Evolutionary conservation across 192 early-diverging fungal species (phyloP), one percentile per base, ranked within the genome.

Genomic region (Coemansia sp.): DNA sequence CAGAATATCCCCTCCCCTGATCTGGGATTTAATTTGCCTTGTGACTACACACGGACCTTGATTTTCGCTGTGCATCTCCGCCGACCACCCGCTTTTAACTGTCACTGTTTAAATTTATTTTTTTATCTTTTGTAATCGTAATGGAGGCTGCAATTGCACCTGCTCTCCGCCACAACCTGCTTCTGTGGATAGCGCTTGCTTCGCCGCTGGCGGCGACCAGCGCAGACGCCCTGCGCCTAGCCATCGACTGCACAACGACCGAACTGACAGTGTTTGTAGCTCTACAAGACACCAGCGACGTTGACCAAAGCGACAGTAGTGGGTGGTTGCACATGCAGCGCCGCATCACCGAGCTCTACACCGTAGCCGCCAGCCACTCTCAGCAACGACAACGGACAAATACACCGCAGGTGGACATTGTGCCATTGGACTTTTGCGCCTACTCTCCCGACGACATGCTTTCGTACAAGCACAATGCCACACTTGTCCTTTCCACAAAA

Each of bases 271-370:
- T 79, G 12, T 72, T 79, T 62, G 22, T 69, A 18, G 10, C 70
- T 8, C 52, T 79, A 4, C 27, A 34, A 27, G 40, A 60, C 14
- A 42, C 56, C 3, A 9, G 14, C 15, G 10, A 32, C n/a, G 34
- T 60, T 0, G 58, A 19, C 3, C 48, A 50, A n/a, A 26, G 12
- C 15, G 26, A 14, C 15, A 50, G 17, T 35, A 33, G 10, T 19
- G 76, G 76, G 4, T 79, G 76, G 76, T 54, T 63, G 52, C 65
- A 62, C 40, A 72, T 79, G 76, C 76, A 79, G 61, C 70, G 63
- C 15, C 76, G 70, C 9, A 42, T 79, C 8, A 65, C 76, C 17
- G 76, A 79, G 48, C 62, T 79, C 19, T 79, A 79, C 34, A 63
- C 62, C 4, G 34, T 65, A 14, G 33, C 70, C 21, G 60, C 21